A percentile compares a stretch with the other conserved stretches of the same genome.
Conservation (phyloP, 2,329 filamentous ascomycete species). For the Xylariaceae sp. region DNA sequence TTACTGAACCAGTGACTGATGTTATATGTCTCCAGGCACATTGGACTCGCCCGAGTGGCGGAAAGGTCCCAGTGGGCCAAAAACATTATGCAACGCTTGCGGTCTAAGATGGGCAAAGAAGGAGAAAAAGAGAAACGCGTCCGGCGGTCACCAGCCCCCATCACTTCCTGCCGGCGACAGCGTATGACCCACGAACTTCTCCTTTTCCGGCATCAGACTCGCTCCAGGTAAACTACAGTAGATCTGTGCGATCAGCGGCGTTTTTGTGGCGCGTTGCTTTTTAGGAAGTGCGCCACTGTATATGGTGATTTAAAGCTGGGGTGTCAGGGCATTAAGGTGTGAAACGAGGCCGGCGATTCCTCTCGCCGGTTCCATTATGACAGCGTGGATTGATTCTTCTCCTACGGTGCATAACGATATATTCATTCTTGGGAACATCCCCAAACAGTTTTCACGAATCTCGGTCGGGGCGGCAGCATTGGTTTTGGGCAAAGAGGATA, state of each 20-base stretch:
- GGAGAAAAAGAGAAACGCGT: constrained; percentile 63
- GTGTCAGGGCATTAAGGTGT: constrained; percentile 2
- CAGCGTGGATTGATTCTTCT: not conserved
- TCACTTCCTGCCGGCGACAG: constrained; percentile 1
- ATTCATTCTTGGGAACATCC: constrained; percentile 7
- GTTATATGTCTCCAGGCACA: constrained; percentile 49
- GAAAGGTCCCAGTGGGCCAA: constrained; percentile 87
- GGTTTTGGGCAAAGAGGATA: not conserved
- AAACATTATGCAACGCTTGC: constrained; percentile 94
- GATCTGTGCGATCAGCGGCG: not conserved
- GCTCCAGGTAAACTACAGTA: not conserved
- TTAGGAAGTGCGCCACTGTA: not conserved
- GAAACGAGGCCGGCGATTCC: not conserved
- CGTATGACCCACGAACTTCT: constrained; percentile 6
- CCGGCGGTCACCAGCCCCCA: not conserved
- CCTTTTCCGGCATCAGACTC: not conserved
- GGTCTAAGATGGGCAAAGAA: constrained; percentile 75
- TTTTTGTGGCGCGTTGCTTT: not conserved
- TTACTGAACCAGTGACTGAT: not conserved
- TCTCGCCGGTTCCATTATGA: constrained; percentile 2
- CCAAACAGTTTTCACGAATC: not conserved
- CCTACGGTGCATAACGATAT: no score
- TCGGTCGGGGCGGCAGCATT: no score
- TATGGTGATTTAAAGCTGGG: not conserved
- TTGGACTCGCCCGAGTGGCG: constrained; percentile 94